Percentiles rank a stretch among this genome's conserved stretches.
phyloP scores from a whole-genome alignment of 2,329 filamentous ascomycete species.

The Xylaria multiplex region DNA sequence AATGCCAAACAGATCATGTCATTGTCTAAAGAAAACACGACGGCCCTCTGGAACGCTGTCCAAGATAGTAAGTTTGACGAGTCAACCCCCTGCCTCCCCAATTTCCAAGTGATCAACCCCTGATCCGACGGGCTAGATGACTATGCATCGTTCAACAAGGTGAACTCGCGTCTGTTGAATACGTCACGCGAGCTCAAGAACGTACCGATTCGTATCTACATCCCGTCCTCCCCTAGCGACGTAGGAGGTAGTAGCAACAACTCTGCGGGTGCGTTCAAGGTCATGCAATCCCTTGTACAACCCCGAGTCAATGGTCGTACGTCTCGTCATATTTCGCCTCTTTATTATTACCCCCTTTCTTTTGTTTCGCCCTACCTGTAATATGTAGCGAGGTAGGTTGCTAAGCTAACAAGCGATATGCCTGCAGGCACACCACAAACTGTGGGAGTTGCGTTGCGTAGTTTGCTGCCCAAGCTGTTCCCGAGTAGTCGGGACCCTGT shows the following conservation, averaged over 20 bases:
- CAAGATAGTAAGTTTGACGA: constrained; percentile 68
- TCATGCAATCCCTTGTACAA: constrained; percentile 80
- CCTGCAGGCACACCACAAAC: constrained; percentile 54
- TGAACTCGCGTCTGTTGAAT: constrained; percentile 81
- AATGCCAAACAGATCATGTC: constrained; percentile 92
- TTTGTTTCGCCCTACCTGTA: neutral
- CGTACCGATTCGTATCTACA: constrained; percentile 88
- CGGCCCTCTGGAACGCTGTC: constrained; percentile 82
- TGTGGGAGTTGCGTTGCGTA: constrained; percentile 80
- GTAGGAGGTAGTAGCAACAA: constrained; percentile 46
- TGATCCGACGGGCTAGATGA: constrained; percentile 65
- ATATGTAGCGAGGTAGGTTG: neutral
- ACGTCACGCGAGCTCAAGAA: constrained; percentile 79
- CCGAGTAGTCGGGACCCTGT: constrained; percentile 86
- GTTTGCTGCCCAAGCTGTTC: constrained; percentile 81
- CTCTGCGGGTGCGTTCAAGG: constrained; percentile 67
- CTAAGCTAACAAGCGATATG: constrained; percentile 20
- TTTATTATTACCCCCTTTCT: neutral
- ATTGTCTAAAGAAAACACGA: constrained; percentile 84
- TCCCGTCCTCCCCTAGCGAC: constrained; percentile 66
- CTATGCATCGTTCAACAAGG: constrained; percentile 74
- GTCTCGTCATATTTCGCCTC: constrained; percentile 41
- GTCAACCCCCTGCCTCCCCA: neutral
- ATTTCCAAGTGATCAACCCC: constrained; percentile 4
- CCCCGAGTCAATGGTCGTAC: constrained; percentile 48